A percentile compares a stretch with the other conserved stretches of the same genome.
Conservation (phyloP, 352 stramenopile genomes). For the Globisporangium megalacanthum region DNA sequence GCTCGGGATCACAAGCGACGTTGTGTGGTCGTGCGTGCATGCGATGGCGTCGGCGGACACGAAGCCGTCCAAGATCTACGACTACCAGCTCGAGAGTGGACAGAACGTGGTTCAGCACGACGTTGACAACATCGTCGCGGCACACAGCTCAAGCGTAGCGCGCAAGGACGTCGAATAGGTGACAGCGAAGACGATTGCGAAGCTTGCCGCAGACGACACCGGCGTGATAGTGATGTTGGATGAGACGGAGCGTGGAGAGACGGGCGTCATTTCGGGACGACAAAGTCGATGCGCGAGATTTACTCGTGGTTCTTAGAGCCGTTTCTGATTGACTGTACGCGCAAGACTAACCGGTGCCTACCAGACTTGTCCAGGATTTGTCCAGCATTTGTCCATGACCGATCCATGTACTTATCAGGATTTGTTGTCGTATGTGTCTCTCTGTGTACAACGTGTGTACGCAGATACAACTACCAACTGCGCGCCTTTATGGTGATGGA, state of each 20-base stretch:
- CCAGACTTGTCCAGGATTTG: too few relatives aligned
- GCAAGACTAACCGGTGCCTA: conserved; percentile 17
- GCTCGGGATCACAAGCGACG: too few relatives aligned
- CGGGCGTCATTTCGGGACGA: conserved; percentile 9
- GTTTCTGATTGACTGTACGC: conserved; percentile 12
- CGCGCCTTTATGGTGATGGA: too few relatives aligned
- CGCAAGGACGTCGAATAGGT: too few relatives aligned
- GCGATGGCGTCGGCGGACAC: not conserved
- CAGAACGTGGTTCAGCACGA: conserved; percentile 6
- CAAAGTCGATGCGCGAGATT: conserved; percentile 5
- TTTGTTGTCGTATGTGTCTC: too few relatives aligned
- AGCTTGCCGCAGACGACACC: not conserved
- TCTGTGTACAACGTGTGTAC: too few relatives aligned
- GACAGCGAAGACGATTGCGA: too few relatives aligned
- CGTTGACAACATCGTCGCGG: not conserved
- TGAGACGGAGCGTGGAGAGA: conserved; percentile 4
- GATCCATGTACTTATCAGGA: too few relatives aligned
- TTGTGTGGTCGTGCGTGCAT: not conserved
- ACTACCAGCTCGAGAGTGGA: not conserved
- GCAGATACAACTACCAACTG: too few relatives aligned
- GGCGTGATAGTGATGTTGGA: not conserved
- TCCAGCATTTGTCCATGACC: too few relatives aligned
- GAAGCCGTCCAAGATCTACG: not conserved
- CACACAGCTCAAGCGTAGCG: not conserved
- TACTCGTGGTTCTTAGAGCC: conserved; percentile 10